These are phyloP conservation scores for Ogataea pignaliae DNA, from an alignment of 805 yeast genomes.

Conservation along the genomic window DNA sequence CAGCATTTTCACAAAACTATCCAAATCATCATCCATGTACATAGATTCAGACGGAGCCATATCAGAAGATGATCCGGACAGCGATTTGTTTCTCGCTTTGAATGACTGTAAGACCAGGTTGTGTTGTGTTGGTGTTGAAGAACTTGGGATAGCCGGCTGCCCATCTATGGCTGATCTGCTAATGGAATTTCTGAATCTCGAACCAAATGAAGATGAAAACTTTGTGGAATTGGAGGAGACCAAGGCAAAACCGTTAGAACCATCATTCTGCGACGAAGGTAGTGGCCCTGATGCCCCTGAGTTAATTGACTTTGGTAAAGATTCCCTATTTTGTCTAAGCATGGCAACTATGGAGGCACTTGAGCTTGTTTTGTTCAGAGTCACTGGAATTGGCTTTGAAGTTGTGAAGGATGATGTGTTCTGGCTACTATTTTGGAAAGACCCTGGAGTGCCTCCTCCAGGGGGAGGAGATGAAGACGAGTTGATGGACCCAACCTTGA, in stretches of 20 bases:
- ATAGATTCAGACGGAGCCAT: slow-evolving; percentile 24
- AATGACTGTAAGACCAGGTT: slow-evolving; percentile 24
- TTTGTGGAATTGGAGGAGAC: slow-evolving; percentile 41
- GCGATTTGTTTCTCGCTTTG: slow-evolving; percentile 18
- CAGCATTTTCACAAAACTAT: slow-evolving; percentile 30
- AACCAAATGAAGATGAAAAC: slow-evolving; percentile 70
- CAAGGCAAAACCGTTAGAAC: slow-evolving; percentile 5
- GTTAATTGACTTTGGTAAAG: slow-evolving; percentile 39
- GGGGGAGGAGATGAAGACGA: slow-evolving; percentile 32
- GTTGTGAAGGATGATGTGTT: slow-evolving; percentile 19
- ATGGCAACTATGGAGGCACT: slow-evolving; percentile 51
- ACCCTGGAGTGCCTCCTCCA: slow-evolving; percentile 3
- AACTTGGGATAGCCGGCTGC: no score
- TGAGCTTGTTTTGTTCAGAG: slow-evolving; percentile 44
- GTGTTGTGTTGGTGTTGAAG: neutral
- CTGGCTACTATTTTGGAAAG: slow-evolving; percentile 6
- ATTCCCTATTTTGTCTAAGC: slow-evolving; percentile 36
- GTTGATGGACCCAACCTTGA: slow-evolving; percentile 57
- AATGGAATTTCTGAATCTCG: slow-evolving; percentile 34
- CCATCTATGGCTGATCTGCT: slow-evolving; percentile 10
- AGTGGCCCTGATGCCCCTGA: slow-evolving; percentile 20
- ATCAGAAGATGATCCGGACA: slow-evolving; percentile 22
- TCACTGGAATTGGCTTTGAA: slow-evolving; percentile 33
- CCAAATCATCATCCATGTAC: slow-evolving; percentile 31
- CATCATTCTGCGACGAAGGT: slow-evolving; percentile 3